Base-by-base conservation (phyloP, 1,284 basidiomycete species). In the Moesziomyces aphidis region DNA sequence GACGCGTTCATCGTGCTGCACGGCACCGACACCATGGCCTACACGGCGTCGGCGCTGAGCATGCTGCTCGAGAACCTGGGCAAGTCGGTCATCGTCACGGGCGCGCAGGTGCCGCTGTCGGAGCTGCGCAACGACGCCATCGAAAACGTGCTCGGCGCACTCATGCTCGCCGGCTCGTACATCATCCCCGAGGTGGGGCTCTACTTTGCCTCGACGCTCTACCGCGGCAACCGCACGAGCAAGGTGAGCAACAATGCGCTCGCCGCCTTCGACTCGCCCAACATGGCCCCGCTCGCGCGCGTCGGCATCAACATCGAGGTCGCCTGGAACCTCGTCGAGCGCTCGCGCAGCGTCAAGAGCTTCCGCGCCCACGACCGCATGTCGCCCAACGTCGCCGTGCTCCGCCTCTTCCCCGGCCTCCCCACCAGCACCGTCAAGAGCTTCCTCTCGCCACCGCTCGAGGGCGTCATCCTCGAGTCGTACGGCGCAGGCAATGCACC, bases 1-100 rank as follows among this genome's bases (percentile, higher is more conserved):
- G 94, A 97, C 80, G 93, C 92, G 0, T 97, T 97, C 81, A 91
- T 97, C 26, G 87, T 97, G 34, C 86, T 97, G 11, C 94, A 97
- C 83, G 94, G 94, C 42, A 85, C 84, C 17, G 84, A 84, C 76
- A 77, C 94, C 0, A 95, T 95, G 78, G 78, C 77, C n/a, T 78
- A 81, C 52, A 77, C 76, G 23, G 56, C 64, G 8, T 69, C 72
- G 1, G 64, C 71, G 15, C 56, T 77, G 3, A 92, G 92, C 79
- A 96, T 96, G 85, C 86, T 97, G 58, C 87, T 97, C 6, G 93
- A 96, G 84, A 93, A 96, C 77, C 87, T 96, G 8, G 93, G 93
- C 54, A 95, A 95, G 86, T 93, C 91, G 1, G 86, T 86, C 90
- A 93, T 96, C 66, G 83, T 96, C 26, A 95, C 94, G 0, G 94